Evolutionary conservation across 192 early-diverging fungal genomes (phyloP).

Genomic region (Coemansia sp.): DNA sequence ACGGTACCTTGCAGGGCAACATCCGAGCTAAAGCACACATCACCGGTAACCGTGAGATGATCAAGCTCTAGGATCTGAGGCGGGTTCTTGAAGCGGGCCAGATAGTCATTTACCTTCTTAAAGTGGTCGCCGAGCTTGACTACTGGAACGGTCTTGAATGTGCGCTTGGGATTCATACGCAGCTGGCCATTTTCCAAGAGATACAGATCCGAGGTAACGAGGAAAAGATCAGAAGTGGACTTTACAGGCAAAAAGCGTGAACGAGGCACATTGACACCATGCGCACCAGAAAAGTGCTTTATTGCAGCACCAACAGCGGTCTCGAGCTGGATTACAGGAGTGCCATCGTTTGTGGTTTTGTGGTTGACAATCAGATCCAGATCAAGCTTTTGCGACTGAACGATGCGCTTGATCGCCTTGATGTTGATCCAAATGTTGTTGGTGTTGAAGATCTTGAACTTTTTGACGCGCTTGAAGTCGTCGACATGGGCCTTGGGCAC

Average conservation of each 20-base stretch:
- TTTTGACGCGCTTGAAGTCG: slow-evolving; percentile 99
- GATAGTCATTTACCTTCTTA: slow-evolving; percentile 92
- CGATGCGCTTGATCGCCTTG: slow-evolving; percentile 83
- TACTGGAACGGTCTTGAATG: slow-evolving; percentile 89
- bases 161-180: slow-evolving; percentile 86
- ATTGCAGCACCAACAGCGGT: slow-evolving; percentile 99
- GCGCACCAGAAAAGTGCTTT: slow-evolving; percentile 93
- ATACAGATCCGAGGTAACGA: slow-evolving; percentile 96
- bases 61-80: slow-evolving; percentile 97
- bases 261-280: slow-evolving; percentile 98
- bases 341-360: slow-evolving; percentile 91
- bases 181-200: slow-evolving; percentile 91
- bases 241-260: slow-evolving; percentile 98
- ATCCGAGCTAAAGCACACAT: slow-evolving; percentile 94
- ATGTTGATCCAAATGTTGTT: slow-evolving; percentile 88
- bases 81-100: slow-evolving; percentile 85
- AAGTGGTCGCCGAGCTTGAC: slow-evolving; percentile 98
- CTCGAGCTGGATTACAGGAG: slow-evolving; percentile 97
- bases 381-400: slow-evolving; percentile 73
- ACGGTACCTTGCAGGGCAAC: slow-evolving; percentile 92
- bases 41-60: slow-evolving; percentile 97
- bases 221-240: slow-evolving; percentile 94
- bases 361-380: slow-evolving; percentile 97
- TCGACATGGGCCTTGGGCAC: slow-evolving; percentile 96
- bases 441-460: slow-evolving; percentile 99